phyloP scores from a whole-genome alignment of 2,329 filamentous ascomycete genomes.

The Dothideomycetes sp. region DNA sequence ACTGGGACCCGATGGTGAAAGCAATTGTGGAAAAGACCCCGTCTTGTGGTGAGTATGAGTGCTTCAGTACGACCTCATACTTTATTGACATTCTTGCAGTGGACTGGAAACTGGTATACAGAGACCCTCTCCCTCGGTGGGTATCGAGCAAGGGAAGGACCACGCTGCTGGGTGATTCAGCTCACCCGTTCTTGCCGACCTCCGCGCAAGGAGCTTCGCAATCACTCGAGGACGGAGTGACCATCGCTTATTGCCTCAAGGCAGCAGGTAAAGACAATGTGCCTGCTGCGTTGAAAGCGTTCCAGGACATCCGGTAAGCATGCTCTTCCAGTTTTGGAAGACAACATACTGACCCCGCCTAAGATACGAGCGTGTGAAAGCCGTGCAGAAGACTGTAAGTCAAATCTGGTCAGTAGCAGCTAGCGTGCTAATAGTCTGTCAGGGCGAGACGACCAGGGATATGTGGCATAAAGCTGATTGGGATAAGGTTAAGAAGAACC shows the following conservation, averaged over 20 bases:
- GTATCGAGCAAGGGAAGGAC: conserved; percentile 42
- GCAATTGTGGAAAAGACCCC: conserved; percentile 35
- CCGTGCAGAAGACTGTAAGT: conserved; percentile 13
- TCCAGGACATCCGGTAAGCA: conserved; percentile 14
- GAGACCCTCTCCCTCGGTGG: conserved; percentile 46
- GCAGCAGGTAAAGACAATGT: conserved; percentile 34
- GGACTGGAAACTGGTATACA: conserved; percentile 49
- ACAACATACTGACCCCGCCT: not conserved
- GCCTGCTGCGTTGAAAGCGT: conserved; percentile 15
- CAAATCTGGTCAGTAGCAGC: too few relatives aligned
- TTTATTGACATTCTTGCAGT: conserved; percentile 20
- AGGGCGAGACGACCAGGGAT: conserved; percentile 15
- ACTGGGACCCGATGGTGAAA: conserved; percentile 37
- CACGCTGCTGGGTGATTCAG: conserved; percentile 45
- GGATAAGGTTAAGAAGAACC: conserved; percentile 36
- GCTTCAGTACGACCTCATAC: not conserved
- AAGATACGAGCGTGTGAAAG: conserved; percentile 14
- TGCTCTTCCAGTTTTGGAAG: not conserved
- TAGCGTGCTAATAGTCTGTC: not conserved
- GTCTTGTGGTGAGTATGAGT: conserved; percentile 7
- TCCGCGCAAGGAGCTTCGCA: conserved; percentile 46
- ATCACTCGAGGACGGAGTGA: conserved; percentile 44
- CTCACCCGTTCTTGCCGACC: conserved; percentile 46
- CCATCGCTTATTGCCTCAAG: conserved; percentile 37
- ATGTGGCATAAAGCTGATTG: conserved; percentile 47